Base-by-base conservation (phyloP, 2,329 filamentous ascomycete species). In the Phialophora chinensis region DNA sequence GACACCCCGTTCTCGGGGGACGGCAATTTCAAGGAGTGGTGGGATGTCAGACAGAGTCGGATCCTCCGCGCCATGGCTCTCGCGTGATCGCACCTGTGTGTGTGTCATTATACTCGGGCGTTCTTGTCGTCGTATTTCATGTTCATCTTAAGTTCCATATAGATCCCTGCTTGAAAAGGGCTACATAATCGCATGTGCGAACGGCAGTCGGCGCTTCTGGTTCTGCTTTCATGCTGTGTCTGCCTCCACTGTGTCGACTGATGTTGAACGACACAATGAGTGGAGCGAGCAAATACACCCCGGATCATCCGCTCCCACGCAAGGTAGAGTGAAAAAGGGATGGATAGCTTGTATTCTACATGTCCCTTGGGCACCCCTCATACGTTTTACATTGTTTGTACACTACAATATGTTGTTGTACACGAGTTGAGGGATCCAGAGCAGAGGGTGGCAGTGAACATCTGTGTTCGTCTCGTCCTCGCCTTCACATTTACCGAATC, bases 21-120 rank as follows among this genome's bases (percentile, higher is more conserved):
- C 11, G 64, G 64, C 23, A 52, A 42, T 4, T 66, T 66, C 47
- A 29, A 49, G 20, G 12, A 44, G 12, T 66, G 64, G 64, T 66
- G 64, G 64, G 17, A 47, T 23, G 14, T 62, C 4, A 56, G 35
- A 33, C 53, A 66, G 53, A 66, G 59, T 49, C 59, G 60, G 14
- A 33, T 66, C 14, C 29, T 62, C 59, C 38, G 64, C 14, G 38
- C 64, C 7, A 31, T 66, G 44, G 64, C 64, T 25, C 29, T 66
- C n/a, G 60, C 58, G 33, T 66, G 49, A 60, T 4, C 27, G 25
- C 17, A 4, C 23, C 23, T 52, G 29, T 47, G 17, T 44, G 6
- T n/a, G 5, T 7, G 17, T 17, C 11, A 5, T 5, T 6, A 42
- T 17, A 17, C 17, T 31, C 29, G 29, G 29, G 29, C 29, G 29